Evolutionary conservation across 75 land plant genomes (phyloP).

Genomic region (Chamaecyparis obtusa): DNA sequence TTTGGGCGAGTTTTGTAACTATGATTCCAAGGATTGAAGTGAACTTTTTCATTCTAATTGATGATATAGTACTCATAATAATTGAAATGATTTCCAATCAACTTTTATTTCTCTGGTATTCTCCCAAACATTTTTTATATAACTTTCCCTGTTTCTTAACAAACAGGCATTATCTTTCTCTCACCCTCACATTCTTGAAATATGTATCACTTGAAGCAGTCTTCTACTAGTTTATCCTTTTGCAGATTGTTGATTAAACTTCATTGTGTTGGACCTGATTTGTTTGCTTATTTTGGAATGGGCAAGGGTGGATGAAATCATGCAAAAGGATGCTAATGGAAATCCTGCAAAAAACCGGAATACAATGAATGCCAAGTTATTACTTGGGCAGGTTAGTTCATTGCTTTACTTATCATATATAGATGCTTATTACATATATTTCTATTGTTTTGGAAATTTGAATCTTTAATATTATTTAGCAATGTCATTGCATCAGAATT

Average conservation of each 20-base stretch:
- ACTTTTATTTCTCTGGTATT: background rate
- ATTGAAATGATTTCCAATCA: background rate
- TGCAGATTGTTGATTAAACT: background rate
- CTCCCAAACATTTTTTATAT: background rate
- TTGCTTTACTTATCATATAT: background rate
- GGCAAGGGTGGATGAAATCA: slow-evolving; percentile 72
- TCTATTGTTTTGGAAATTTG: background rate
- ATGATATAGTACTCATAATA: background rate
- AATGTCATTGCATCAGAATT: background rate
- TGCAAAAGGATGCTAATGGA: slow-evolving; percentile 63
- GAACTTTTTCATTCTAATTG: background rate
- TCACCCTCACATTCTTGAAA: background rate
- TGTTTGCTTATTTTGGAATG: background rate
- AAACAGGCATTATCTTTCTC: background rate
- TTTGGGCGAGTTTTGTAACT: too few species aligned
- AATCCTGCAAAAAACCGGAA: slow-evolving; percentile 56
- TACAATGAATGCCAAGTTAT: slow-evolving; percentile 52
- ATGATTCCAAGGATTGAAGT: background rate
- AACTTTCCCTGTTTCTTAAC: background rate
- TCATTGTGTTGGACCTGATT: background rate
- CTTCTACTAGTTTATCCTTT: background rate
- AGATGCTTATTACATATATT: background rate
- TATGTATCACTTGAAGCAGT: background rate
- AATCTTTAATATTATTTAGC: background rate
- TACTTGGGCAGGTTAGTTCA: slow-evolving; percentile 63